Percentiles rank a stretch among this genome's conserved stretches.
phyloP scores from a whole-genome alignment of 768 basidiomycete genomes.

The Podaxis rugospora region DNA sequence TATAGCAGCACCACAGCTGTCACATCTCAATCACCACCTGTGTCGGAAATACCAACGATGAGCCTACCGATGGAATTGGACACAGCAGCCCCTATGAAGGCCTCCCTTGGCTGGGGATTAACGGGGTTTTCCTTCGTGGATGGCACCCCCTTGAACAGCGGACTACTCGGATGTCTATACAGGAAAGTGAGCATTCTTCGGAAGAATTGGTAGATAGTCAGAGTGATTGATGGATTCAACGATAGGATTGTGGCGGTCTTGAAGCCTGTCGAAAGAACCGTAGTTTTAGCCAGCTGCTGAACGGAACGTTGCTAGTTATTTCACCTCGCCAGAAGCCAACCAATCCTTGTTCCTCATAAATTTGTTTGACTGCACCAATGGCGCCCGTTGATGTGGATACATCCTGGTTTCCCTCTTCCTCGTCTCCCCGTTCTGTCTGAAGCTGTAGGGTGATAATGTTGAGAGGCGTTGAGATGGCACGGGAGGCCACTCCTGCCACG shows the following conservation, averaged over 20 bases:
- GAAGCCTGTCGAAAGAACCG: conserved; percentile 34
- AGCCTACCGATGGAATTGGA: conserved; percentile 44
- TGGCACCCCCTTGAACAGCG: not conserved
- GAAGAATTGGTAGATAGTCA: conserved; percentile 49
- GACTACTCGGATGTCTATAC: conserved; percentile 14
- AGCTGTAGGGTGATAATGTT: conserved; percentile 52
- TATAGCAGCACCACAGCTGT: conserved; percentile 44
- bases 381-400: conserved; percentile 19
- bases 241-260: conserved; percentile 43
- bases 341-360: conserved; percentile 46
- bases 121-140: not conserved
- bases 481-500: conserved; percentile 50
- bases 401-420: conserved; percentile 22
- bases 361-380: conserved; percentile 30
- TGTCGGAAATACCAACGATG: not conserved
- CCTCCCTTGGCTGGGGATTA: conserved; percentile 37
- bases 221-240: conserved; percentile 55
- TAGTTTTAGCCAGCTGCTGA: not conserved
- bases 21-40: not conserved
- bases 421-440: conserved; percentile 38
- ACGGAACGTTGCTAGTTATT: not conserved
- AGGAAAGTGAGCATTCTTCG: conserved; percentile 31
- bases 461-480: conserved; percentile 50
- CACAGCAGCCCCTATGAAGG: conserved; percentile 54
- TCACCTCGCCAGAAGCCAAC: conserved; percentile 55